A percentile compares a stretch with the other conserved stretches of the same genome.
phyloP scores from a whole-genome alignment of 2,329 filamentous ascomycete species.

The Furcasterigmium furcatum region DNA sequence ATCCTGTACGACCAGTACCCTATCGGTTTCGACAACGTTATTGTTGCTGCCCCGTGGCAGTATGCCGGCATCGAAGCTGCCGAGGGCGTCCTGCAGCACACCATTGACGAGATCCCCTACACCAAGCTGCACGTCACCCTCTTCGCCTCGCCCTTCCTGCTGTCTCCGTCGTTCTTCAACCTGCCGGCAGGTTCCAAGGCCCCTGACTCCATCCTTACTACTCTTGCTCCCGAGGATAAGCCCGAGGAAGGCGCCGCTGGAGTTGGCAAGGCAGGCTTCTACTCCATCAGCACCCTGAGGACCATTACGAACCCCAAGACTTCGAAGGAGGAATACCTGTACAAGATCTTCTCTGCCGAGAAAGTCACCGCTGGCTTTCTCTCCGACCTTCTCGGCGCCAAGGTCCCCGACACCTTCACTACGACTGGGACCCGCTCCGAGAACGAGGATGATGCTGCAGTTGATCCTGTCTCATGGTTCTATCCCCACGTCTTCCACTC shows the following conservation, averaged over 20 bases:
- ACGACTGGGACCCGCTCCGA: slow-evolving; percentile 12
- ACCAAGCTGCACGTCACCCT: slow-evolving; percentile 85
- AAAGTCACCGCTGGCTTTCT: slow-evolving; percentile 51
- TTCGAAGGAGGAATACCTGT: slow-evolving; percentile 50
- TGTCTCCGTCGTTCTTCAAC: slow-evolving; percentile 72
- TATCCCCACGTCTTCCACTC: slow-evolving; percentile 75
- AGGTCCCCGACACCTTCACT: slow-evolving; percentile 39
- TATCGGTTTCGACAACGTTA: slow-evolving; percentile 69
- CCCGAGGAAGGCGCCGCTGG: slow-evolving; percentile 48
- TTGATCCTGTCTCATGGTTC: slow-evolving; percentile 68
- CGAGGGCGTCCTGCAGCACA: slow-evolving; percentile 62
- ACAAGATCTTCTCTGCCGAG: slow-evolving; percentile 63
- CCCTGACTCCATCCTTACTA: slow-evolving; percentile 80
- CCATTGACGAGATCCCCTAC: slow-evolving; percentile 80
- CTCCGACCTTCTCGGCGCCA: slow-evolving; percentile 45
- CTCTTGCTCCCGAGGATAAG: slow-evolving; percentile 61
- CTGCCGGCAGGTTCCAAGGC: slow-evolving; percentile 53
- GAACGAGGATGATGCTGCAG: slow-evolving; percentile 27
- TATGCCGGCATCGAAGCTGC: slow-evolving; percentile 67
- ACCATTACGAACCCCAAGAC: slow-evolving; percentile 59
- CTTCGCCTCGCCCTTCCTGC: slow-evolving; percentile 72
- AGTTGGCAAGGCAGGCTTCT: slow-evolving; percentile 76
- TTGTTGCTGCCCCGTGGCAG: slow-evolving; percentile 82
- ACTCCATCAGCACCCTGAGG: slow-evolving; percentile 75
- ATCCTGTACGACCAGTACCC: slow-evolving; percentile 34